phyloP scores from a whole-genome alignment of 2,329 filamentous ascomycete species.

The Penicillium sp. region DNA sequence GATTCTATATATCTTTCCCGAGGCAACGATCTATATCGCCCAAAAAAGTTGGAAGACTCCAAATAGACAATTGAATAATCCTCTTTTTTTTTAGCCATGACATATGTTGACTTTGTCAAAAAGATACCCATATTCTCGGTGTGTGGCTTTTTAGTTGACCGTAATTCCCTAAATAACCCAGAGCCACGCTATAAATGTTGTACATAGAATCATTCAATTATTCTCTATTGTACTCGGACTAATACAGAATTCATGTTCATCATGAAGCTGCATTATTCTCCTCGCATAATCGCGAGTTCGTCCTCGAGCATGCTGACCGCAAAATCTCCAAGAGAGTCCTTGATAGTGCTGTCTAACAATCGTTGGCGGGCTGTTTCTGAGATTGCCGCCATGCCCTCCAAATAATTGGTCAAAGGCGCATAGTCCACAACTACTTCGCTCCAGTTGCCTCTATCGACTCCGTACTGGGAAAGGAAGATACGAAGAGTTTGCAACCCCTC shows the following conservation, averaged over 20 bases:
- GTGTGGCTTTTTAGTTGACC: not conserved
- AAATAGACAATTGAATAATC: not conserved
- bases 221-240: not conserved
- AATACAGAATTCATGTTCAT: not conserved
- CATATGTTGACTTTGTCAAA: not conserved
- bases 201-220: not conserved
- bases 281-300: slow-evolving; percentile 37
- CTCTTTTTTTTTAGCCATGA: too few species aligned
- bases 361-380: slow-evolving; percentile 27
- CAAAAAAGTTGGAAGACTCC: not conserved
- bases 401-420: slow-evolving; percentile 38
- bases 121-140: not conserved
- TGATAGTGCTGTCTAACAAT: slow-evolving; percentile 34
- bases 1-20: not conserved
- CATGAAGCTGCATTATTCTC: slow-evolving; percentile 14
- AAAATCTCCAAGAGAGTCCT: slow-evolving; percentile 37
- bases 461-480: slow-evolving; percentile 39
- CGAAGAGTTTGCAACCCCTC: slow-evolving; percentile 37
- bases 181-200: not conserved
- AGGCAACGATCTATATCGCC: not conserved
- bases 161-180: not conserved
- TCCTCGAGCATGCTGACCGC: slow-evolving; percentile 38
- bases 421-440: slow-evolving; percentile 35
- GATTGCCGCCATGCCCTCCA: slow-evolving; percentile 34
- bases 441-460: slow-evolving; percentile 47